A percentile compares a stretch with the other conserved stretches of the same genome.
These are phyloP conservation scores for Nitzschia putrida DNA, from an alignment of 108 stramenopile genomes.

Conservation along the genomic window DNA sequence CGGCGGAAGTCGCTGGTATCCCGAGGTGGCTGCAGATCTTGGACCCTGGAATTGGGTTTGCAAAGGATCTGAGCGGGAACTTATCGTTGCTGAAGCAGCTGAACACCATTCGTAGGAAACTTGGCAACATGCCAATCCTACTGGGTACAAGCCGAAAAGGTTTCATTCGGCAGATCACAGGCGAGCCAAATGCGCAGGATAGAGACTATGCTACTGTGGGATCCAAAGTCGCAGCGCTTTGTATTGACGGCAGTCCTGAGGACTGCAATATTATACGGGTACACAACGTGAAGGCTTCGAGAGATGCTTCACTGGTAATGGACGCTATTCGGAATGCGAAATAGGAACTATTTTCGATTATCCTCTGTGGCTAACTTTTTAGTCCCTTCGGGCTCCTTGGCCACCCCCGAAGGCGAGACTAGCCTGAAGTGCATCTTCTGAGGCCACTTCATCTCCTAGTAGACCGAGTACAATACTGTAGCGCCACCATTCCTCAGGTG, in stretches of 20 bases:
- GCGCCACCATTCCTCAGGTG: slow-evolving; percentile 83
- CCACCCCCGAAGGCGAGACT: slow-evolving; percentile 68
- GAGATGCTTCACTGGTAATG: slow-evolving; percentile 69
- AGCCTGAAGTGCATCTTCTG: slow-evolving; percentile 73
- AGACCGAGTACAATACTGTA: slow-evolving; percentile 74
- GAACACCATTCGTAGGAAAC: slow-evolving; percentile 37
- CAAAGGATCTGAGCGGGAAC: slow-evolving; percentile 84
- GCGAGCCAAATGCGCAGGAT: slow-evolving; percentile 57
- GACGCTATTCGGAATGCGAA: slow-evolving; percentile 64
- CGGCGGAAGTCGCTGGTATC: slow-evolving; percentile 78
- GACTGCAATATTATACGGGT: slow-evolving; percentile 86
- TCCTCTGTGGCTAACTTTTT: neutral
- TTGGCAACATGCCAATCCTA: slow-evolving; percentile 64
- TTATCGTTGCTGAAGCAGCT: slow-evolving; percentile 69
- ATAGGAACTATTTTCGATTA: neutral
- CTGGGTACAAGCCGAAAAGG: slow-evolving; percentile 94
- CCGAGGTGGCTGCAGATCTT: slow-evolving; percentile 86
- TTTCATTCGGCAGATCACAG: slow-evolving; percentile 84
- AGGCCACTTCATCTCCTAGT: slow-evolving; percentile 80
- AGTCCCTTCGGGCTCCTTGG: slow-evolving; percentile 50
- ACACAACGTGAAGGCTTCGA: slow-evolving; percentile 84
- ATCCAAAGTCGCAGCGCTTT: slow-evolving; percentile 69
- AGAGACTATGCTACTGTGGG: slow-evolving; percentile 88
- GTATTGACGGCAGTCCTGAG: slow-evolving; percentile 24
- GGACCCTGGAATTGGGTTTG: slow-evolving; percentile 97